Percentiles rank a stretch among this genome's conserved stretches.
Conservation (phyloP, 2,329 filamentous ascomycete genomes). For the Trichoderma guizhouense region DNA sequence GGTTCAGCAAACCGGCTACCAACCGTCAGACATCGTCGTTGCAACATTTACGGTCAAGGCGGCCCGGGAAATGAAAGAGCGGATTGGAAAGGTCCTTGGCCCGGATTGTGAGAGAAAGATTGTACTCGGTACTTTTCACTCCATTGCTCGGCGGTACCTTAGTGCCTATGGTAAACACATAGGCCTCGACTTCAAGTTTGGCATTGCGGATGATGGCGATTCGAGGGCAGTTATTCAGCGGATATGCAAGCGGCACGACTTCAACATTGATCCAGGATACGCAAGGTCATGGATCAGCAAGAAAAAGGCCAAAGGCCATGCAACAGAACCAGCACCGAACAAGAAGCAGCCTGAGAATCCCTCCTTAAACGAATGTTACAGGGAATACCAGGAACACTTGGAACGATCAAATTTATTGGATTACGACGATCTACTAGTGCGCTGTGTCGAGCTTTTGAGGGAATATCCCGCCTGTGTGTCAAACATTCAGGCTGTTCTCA, state of each 20-base stretch:
- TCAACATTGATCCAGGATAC: slow-evolving; percentile 64
- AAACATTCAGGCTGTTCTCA: slow-evolving; percentile 86
- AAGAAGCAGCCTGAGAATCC: slow-evolving; percentile 40
- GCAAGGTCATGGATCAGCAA: slow-evolving; percentile 76
- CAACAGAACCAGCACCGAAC: slow-evolving; percentile 39
- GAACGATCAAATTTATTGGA: slow-evolving; percentile 78
- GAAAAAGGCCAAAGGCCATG: slow-evolving; percentile 56
- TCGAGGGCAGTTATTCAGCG: slow-evolving; percentile 74
- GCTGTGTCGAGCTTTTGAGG: slow-evolving; percentile 75
- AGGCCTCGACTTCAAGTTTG: slow-evolving; percentile 77
- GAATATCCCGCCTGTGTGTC: slow-evolving; percentile 75
- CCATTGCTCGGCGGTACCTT: slow-evolving; percentile 82
- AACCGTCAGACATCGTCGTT: slow-evolving; percentile 85
- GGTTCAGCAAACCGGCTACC: slow-evolving; percentile 65
- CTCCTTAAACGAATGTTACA: slow-evolving; percentile 66
- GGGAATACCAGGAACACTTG: slow-evolving; percentile 75
- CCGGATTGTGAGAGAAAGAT: slow-evolving; percentile 71
- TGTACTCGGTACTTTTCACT: slow-evolving; percentile 91
- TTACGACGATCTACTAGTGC: slow-evolving; percentile 87
- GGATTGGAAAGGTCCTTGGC: slow-evolving; percentile 78
- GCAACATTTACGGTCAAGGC: slow-evolving; percentile 98
- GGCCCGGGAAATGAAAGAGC: slow-evolving; percentile 85
- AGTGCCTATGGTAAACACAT: slow-evolving; percentile 80
- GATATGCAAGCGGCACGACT: slow-evolving; percentile 71
- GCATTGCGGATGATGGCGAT: slow-evolving; percentile 84